phyloP scores from a whole-genome alignment of 2,329 filamentous ascomycete genomes.

The Paecilomyces formosus region DNA sequence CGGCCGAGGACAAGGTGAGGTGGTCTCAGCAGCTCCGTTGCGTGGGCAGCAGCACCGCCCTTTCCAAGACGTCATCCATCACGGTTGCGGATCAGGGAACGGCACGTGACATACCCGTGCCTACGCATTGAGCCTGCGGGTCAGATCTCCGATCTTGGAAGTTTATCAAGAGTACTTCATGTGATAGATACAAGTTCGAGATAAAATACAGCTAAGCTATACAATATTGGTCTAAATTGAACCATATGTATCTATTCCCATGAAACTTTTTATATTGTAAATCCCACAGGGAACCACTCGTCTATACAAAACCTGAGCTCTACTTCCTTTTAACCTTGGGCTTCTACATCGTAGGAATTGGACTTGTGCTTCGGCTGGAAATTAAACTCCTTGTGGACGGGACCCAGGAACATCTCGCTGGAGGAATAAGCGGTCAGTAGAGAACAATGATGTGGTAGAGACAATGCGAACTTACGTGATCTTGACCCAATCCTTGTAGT shows the following conservation, averaged over 20 bases:
- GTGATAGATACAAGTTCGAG: too few species aligned
- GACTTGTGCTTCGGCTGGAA: slow-evolving; percentile 98
- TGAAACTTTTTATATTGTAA: neutral
- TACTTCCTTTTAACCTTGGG: slow-evolving; percentile 49
- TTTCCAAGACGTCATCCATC: slow-evolving; percentile 26
- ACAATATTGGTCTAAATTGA: neutral
- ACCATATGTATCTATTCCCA: neutral
- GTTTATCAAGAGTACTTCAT: neutral
- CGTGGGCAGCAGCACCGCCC: slow-evolving; percentile 4
- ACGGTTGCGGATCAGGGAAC: slow-evolving; percentile 5
- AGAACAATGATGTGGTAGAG: slow-evolving; percentile 2
- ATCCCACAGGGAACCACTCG: neutral
- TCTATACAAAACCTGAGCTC: neutral
- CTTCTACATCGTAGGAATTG: slow-evolving; percentile 78
- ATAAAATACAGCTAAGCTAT: neutral
- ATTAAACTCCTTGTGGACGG: slow-evolving; percentile 79
- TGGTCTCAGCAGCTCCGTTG: slow-evolving; percentile 6
- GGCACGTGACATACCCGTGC: neutral
- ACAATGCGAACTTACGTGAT: slow-evolving; percentile 62
- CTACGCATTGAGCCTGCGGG: neutral
- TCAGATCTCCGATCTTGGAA: neutral
- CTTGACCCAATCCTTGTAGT: slow-evolving; percentile 98
- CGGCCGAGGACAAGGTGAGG: slow-evolving; percentile 67
- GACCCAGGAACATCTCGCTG: slow-evolving; percentile 96
- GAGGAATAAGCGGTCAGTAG: slow-evolving; percentile 4